Evolutionary conservation across 75 land plant genomes (phyloP).

Genomic region (Pinus tabuliformis): DNA sequence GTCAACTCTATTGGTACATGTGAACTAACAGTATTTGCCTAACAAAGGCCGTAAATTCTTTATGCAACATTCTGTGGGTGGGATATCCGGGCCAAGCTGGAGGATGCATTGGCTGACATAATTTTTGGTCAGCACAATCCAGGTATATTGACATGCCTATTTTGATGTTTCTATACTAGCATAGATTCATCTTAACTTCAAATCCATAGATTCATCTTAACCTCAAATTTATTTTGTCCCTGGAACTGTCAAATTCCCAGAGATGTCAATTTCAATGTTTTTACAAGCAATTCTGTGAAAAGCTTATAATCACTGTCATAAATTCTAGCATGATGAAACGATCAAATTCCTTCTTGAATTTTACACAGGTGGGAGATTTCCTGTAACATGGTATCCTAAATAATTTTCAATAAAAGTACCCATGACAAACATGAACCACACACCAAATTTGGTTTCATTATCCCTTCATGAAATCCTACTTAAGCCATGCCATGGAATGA

Average conservation of each 20-base stretch:
- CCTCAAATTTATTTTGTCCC: background rate
- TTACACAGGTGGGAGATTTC: conserved; percentile 77
- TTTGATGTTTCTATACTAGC: no score
- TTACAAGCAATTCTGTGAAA: no score
- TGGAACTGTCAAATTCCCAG: background rate
- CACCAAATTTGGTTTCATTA: background rate
- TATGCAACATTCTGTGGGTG: conserved; percentile 31
- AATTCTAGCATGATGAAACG: no score
- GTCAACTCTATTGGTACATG: no score
- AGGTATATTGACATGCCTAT: conserved; percentile 13
- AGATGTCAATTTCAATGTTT: background rate
- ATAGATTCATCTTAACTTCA: no score
- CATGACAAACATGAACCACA: conserved; percentile 85
- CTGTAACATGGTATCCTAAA: conserved; percentile 77
- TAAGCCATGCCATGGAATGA: no score
- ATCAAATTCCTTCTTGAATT: background rate
- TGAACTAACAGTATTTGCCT: no score
- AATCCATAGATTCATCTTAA: no score
- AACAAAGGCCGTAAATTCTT: no score
- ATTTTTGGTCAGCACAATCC: conserved; percentile 42
- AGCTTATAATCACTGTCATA: no score
- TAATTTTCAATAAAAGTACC: conserved; percentile 51
- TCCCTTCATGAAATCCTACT: background rate
- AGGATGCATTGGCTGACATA: conserved; percentile 37
- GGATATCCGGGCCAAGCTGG: conserved; percentile 55